A percentile compares a stretch with the other conserved stretches of the same genome.
These are phyloP conservation scores for Purshia tridentata DNA, from an alignment of 306 rosid genomes.

Conservation along the genomic window DNA sequence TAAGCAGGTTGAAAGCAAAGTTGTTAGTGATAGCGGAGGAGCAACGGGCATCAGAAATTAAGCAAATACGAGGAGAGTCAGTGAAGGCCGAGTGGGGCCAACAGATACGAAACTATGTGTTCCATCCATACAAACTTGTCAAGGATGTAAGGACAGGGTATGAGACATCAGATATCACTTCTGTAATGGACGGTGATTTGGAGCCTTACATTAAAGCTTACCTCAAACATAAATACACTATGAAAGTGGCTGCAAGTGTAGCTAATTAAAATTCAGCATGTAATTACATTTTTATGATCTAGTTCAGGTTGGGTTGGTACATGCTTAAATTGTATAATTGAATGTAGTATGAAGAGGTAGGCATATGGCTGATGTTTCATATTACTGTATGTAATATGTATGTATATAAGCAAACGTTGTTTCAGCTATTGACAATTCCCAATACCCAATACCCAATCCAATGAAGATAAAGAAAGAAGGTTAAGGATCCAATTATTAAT, in stretches of 20 bases:
- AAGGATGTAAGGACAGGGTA: slow-evolving; percentile 87
- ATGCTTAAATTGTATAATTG: too few species aligned
- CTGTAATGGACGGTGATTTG: slow-evolving; percentile 94
- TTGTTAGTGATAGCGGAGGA: slow-evolving; percentile 85
- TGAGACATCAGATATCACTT: slow-evolving; percentile 70
- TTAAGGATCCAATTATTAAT: too few species aligned
- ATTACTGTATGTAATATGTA: too few species aligned
- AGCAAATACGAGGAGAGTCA: slow-evolving; percentile 88
- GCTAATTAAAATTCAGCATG: slow-evolving; percentile 20
- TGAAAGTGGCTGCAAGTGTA: slow-evolving; percentile 42
- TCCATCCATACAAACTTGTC: slow-evolving; percentile 92
- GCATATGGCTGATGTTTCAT: too few species aligned
- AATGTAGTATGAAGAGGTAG: too few species aligned
- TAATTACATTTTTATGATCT: not conserved
- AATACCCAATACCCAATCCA: too few species aligned
- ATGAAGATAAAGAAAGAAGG: too few species aligned
- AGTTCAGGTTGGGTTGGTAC: too few species aligned
- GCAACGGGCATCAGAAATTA: slow-evolving; percentile 85
- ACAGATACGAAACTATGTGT: slow-evolving; percentile 90
- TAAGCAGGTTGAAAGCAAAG: slow-evolving; percentile 88
- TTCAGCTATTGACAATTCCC: too few species aligned
- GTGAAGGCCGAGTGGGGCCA: slow-evolving; percentile 99
- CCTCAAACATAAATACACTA: slow-evolving; percentile 70
- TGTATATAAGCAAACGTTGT: too few species aligned
- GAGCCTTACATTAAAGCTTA: slow-evolving; percentile 86